phyloP scores from a whole-genome alignment of 1,139 yeast genomes.

The Yamadazyma blattariae region DNA sequence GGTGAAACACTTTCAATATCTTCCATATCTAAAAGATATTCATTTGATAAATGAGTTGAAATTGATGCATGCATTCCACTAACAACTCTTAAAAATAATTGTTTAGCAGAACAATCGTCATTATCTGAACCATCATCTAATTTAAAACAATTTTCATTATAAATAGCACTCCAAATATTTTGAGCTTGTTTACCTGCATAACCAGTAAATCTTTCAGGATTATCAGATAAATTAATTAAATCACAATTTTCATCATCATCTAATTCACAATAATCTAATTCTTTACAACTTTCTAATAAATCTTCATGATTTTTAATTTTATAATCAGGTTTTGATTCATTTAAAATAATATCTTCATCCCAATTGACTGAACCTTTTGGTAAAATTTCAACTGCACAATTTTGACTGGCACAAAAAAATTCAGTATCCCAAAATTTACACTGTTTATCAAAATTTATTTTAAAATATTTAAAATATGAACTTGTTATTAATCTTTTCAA shows the following conservation, averaged over 20 bases:
- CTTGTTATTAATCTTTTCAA: conserved; percentile 57
- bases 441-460: conserved; percentile 77
- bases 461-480: conserved; percentile 82
- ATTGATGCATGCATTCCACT: conserved; percentile 97
- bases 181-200: conserved; percentile 91
- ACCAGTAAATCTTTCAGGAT: conserved; percentile 96
- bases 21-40: conserved; percentile 70
- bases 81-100: conserved; percentile 79
- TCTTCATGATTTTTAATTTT: conserved; percentile 47
- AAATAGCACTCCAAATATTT: conserved; percentile 91
- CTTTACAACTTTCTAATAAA: conserved; percentile 21
- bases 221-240: conserved; percentile 78
- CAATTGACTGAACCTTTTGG: conserved; percentile 49
- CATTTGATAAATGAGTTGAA: conserved; percentile 89
- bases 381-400: conserved; percentile 86
- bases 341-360: conserved; percentile 62
- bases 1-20: conserved; percentile 82
- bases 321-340: conserved; percentile 56
- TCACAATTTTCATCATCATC: conserved; percentile 67
- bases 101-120: conserved; percentile 69
- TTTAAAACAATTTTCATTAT: conserved; percentile 81
- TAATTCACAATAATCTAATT: conserved; percentile 56
- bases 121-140: conserved; percentile 30
- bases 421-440: conserved; percentile 89
- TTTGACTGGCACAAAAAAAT: conserved; percentile 86